Conservation (phyloP, 2,329 filamentous ascomycete genomes). For the Thelonectria olida region DNA sequence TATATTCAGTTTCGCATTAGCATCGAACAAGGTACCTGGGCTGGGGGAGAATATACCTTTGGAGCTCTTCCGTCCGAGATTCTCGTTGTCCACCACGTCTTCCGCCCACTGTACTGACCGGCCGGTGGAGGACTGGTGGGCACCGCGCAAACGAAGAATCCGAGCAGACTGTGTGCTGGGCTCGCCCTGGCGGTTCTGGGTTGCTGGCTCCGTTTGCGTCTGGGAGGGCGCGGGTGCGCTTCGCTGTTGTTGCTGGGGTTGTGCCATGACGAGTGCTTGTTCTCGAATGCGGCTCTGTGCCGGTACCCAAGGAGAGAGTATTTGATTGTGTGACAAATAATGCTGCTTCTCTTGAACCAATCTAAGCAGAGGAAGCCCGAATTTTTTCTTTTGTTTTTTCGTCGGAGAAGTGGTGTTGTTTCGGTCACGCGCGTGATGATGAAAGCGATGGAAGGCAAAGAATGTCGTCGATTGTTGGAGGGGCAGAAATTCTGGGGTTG, state of each 20-base stretch:
- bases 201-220: conserved; percentile 44
- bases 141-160: conserved; percentile 63
- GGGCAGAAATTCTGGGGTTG: conserved; percentile 29
- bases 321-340: too few species aligned
- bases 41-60: conserved; percentile 70
- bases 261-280: conserved; percentile 39
- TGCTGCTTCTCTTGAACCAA: not conserved
- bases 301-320: too few species aligned
- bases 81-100: conserved; percentile 94
- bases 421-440: conserved; percentile 16
- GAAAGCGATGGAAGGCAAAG: conserved; percentile 1
- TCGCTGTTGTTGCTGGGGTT: conserved; percentile 39
- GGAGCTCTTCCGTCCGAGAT: conserved; percentile 89
- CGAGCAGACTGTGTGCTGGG: conserved; percentile 42
- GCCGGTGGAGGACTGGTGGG: conserved; percentile 52
- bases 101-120: conserved; percentile 90
- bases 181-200: conserved; percentile 41
- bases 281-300: not conserved
- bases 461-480: conserved; percentile 22
- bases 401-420: not conserved
- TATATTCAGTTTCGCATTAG: conserved; percentile 46
- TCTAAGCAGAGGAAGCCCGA: not conserved
- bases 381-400: not conserved
- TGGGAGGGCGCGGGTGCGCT: conserved; percentile 45
- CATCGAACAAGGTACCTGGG: not conserved